Conservation (phyloP, 1,284 basidiomycete genomes). For the Volvariella surrecta region DNA sequence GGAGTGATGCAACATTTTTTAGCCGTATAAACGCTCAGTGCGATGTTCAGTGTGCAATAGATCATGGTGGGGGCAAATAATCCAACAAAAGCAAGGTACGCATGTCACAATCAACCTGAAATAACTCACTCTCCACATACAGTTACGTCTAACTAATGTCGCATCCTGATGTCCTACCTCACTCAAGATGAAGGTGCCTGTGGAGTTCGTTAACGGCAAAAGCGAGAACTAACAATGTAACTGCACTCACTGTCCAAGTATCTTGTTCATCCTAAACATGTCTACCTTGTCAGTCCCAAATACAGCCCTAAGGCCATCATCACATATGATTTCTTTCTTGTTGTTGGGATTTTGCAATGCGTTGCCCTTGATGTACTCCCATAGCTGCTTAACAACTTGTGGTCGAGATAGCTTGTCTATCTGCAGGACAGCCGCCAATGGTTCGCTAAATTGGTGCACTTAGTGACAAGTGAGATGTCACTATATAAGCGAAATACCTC, state of each 20-base stretch:
- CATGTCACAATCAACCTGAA: too few relatives aligned
- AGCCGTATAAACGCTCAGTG: too few relatives aligned
- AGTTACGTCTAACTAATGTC: too few relatives aligned
- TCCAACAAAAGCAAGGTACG: too few relatives aligned
- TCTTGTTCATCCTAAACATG: conserved; percentile 87
- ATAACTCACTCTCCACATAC: too few relatives aligned
- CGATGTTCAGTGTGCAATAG: too few relatives aligned
- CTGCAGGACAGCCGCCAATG: conserved; percentile 51
- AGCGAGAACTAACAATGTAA: neutral
- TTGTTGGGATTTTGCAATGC: conserved; percentile 76
- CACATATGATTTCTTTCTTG: conserved; percentile 77
- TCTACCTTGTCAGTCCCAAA: conserved; percentile 74
- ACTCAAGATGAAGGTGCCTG: too few relatives aligned
- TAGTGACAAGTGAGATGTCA: conserved; percentile 1
- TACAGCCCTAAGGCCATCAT: conserved; percentile 55
- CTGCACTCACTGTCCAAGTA: conserved; percentile 58
- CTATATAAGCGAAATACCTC: conserved; percentile 36
- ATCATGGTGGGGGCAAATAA: too few relatives aligned
- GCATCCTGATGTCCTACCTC: too few relatives aligned
- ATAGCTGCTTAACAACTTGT: conserved; percentile 83
- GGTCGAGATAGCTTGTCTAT: conserved; percentile 67
- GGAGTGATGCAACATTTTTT: too few relatives aligned
- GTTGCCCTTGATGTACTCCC: conserved; percentile 77
- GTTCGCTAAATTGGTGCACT: conserved; percentile 33
- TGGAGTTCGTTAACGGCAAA: too few relatives aligned